Conservation (phyloP, 495 filamentous ascomycete species). For the Penicillium turbatum region DNA sequence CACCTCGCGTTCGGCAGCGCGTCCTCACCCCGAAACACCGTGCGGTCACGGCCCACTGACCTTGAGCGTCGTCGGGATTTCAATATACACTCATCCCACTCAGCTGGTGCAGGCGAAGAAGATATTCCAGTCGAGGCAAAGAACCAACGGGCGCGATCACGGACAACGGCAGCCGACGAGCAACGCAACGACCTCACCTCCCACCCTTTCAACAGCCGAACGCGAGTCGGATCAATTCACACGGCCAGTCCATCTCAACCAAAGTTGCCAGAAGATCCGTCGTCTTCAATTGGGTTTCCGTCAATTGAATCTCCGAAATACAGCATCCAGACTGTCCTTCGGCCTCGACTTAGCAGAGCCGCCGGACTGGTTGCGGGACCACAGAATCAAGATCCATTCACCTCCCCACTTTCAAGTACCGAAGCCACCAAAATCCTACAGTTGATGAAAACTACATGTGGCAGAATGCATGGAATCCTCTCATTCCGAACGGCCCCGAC, state of each 20-base stretch:
- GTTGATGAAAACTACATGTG: conserved; percentile 56
- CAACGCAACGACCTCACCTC: conserved; percentile 41
- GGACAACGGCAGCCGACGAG: conserved; percentile 48
- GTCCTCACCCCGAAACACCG: conserved; percentile 40
- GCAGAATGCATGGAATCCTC: conserved; percentile 52
- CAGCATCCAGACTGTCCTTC: conserved; percentile 29
- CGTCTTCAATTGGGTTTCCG: conserved; percentile 48
- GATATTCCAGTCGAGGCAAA: conserved; percentile 31
- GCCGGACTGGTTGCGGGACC: conserved; percentile 27
- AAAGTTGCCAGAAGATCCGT: conserved; percentile 22
- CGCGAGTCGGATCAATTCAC: conserved; percentile 45
- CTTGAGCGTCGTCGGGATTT: conserved; percentile 30
- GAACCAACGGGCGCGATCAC: conserved; percentile 43
- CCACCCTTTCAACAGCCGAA: conserved; percentile 34
- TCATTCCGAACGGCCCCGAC: conserved; percentile 54
- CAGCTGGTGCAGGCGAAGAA: conserved; percentile 32
- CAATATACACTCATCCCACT: conserved; percentile 21
- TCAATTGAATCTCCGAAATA: conserved; percentile 46
- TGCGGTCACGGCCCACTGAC: conserved; percentile 32
- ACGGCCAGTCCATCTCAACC: conserved; percentile 33
- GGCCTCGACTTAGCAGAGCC: conserved; percentile 45
- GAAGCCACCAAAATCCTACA: conserved; percentile 51
- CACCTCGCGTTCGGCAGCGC: conserved; percentile 34
- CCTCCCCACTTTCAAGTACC: conserved; percentile 50
- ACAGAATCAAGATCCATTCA: conserved; percentile 41